Conservation (phyloP, 345 rosid genomes). For the Capsella bursapastoris region DNA sequence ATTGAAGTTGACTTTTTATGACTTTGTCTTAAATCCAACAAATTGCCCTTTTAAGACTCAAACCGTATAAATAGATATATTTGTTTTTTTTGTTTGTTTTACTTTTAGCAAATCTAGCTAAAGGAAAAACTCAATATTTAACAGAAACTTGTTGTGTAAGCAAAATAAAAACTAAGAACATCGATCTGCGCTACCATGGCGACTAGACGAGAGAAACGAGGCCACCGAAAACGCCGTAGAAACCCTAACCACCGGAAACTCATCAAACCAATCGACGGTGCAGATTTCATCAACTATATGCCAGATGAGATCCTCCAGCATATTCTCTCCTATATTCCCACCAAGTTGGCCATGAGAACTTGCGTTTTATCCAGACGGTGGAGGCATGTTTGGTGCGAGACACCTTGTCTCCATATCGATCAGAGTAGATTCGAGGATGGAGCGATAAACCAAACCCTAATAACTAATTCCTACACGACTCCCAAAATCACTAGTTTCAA, state of each 20-base stretch:
- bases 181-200: neutral
- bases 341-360: neutral
- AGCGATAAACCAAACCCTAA: constrained; percentile 5
- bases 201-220: neutral
- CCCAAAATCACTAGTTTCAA: constrained; percentile 7
- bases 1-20: no score
- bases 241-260: neutral
- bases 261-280: neutral
- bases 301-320: constrained; percentile 20
- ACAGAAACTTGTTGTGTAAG: neutral
- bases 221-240: neutral
- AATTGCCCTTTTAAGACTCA: no score
- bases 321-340: constrained; percentile 18
- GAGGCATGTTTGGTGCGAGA: no score
- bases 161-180: neutral
- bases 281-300: neutral
- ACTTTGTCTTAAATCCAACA: no score
- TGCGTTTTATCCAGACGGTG: no score
- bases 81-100: no score
- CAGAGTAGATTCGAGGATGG: neutral
- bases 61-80: no score
- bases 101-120: no score
- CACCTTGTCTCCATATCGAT: no score
- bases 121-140: neutral
- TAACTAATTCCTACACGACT: neutral